Percentiles rank a stretch among this genome's conserved stretches.
These are phyloP conservation scores for Talaromyces adpressus DNA, from an alignment of 495 filamentous ascomycete genomes.

Conservation along the genomic window DNA sequence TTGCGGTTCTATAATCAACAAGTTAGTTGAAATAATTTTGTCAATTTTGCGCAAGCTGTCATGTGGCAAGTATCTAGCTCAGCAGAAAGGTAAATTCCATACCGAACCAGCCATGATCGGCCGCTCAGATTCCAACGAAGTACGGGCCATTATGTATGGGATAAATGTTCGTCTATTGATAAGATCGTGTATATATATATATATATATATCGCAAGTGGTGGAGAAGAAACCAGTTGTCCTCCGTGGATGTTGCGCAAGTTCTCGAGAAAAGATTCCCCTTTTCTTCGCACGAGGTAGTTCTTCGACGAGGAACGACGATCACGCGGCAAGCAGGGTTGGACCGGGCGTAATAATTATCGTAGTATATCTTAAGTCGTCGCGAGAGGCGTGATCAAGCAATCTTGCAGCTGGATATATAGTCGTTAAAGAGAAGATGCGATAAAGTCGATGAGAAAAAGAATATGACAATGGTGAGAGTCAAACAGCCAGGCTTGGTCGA, in stretches of 20 bases:
- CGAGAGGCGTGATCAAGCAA: neutral
- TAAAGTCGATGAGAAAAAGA: neutral
- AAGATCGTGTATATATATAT: neutral
- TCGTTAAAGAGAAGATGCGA: neutral
- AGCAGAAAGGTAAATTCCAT: neutral
- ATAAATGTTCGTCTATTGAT: neutral
- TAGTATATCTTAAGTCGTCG: neutral
- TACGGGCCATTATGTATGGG: slow-evolving; percentile 1
- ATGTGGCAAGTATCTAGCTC: neutral
- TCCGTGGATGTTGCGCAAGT: neutral
- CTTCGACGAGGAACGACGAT: neutral
- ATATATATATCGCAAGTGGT: neutral
- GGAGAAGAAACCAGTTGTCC: neutral
- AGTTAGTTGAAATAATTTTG: neutral
- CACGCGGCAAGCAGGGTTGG: neutral
- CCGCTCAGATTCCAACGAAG: slow-evolving; percentile 3
- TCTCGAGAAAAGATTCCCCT: neutral
- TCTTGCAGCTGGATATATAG: neutral
- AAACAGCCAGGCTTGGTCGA: neutral
- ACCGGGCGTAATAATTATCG: neutral
- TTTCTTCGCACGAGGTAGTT: neutral
- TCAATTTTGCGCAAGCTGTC: neutral
- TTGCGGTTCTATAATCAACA: slow-evolving; percentile 47
- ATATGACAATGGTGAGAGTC: neutral
- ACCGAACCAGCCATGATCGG: slow-evolving; percentile 2